Conservation (phyloP, 306 rosid species). For the Luffa acutangula region DNA sequence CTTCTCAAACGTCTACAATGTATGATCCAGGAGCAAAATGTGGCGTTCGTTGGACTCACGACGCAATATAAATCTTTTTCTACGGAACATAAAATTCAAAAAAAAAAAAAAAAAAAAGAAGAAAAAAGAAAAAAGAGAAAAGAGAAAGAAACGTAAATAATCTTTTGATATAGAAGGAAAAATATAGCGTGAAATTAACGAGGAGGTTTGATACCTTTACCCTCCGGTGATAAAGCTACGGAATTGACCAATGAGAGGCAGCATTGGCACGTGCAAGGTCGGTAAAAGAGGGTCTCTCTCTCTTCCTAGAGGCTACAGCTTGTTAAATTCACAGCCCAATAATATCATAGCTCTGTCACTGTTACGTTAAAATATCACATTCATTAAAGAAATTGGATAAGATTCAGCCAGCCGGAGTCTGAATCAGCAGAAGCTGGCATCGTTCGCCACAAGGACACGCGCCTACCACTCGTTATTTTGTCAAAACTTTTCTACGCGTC, state of each 20-base stretch:
- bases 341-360: neutral
- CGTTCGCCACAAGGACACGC: constrained; percentile 12
- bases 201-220: neutral
- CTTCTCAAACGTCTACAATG: neutral
- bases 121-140: fast-evolving
- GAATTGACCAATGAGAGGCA: neutral
- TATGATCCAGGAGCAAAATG: constrained; percentile 12
- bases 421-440: constrained; percentile 21
- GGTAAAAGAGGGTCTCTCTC: neutral
- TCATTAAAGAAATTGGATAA: constrained; percentile 17
- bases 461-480: constrained; percentile 10
- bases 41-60: constrained; percentile 10
- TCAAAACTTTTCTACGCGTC: neutral
- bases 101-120: neutral
- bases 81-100: neutral
- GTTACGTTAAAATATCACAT: neutral
- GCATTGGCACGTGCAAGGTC: neutral
- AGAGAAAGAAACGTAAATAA: neutral
- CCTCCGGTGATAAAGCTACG: neutral
- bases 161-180: neutral
- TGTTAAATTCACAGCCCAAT: constrained; percentile 7
- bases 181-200: constrained; percentile 9
- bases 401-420: constrained; percentile 13
- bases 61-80: neutral
- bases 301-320: neutral